Conservation (phyloP, 495 filamentous ascomycete genomes). For the Stereocaulon alpinum region DNA sequence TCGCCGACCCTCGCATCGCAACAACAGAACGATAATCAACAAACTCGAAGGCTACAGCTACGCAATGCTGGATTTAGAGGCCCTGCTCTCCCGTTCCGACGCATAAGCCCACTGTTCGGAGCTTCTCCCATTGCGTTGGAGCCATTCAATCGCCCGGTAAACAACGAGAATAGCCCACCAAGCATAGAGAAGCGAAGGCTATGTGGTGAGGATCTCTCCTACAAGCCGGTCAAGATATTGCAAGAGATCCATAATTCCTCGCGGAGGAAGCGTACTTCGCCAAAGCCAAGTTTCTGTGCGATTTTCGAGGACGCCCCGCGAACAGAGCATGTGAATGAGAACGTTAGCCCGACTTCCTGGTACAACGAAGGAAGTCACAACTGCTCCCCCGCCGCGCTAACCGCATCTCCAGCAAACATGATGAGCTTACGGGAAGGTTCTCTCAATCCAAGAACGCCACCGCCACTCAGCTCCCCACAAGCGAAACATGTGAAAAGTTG, state of each 20-base stretch:
- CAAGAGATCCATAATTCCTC: constrained; percentile 27
- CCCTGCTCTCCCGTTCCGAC: constrained; percentile 20
- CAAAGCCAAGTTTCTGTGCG: constrained; percentile 16
- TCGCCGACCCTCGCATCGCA: neutral
- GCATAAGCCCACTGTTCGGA: constrained; percentile 21
- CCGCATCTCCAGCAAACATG: constrained; percentile 12
- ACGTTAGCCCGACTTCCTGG: constrained; percentile 16
- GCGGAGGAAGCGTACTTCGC: constrained; percentile 16
- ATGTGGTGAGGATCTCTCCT: constrained; percentile 15
- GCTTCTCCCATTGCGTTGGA: constrained; percentile 5
- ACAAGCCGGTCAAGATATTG: constrained; percentile 23
- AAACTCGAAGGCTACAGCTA: constrained; percentile 26
- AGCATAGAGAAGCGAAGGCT: constrained; percentile 11
- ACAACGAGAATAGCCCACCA: constrained; percentile 17
- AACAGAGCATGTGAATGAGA: constrained; percentile 7
- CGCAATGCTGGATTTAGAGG: constrained; percentile 30
- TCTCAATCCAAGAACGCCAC: constrained; percentile 17
- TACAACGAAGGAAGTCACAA: constrained; percentile 18
- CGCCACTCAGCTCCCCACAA: constrained; percentile 21
- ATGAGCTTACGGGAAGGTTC: constrained; percentile 19
- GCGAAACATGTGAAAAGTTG: constrained; percentile 16
- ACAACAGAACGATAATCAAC: constrained; percentile 16
- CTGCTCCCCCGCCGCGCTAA: constrained; percentile 11
- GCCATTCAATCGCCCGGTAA: constrained; percentile 9
- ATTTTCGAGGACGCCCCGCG: constrained; percentile 20